Base-by-base conservation (phyloP, 1,139 yeast species). In the Pichia sp. region DNA sequence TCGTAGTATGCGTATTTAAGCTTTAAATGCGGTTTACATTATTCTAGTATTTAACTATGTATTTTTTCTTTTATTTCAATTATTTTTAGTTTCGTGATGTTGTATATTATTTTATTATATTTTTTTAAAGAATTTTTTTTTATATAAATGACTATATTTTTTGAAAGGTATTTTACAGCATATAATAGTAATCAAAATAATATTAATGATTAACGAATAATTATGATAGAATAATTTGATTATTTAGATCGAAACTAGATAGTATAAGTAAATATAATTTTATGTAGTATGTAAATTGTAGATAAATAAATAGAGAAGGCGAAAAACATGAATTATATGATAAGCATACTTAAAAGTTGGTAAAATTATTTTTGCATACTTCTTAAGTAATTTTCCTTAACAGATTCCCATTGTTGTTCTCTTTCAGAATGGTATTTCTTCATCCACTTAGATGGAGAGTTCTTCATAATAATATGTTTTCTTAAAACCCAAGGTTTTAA, bases 311-410 rank as follows among this genome's bases (percentile, higher is more conserved):
- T 35, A 35, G 33, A 35, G 20, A 31, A 29, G 29, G 28, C 28
- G 24, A 28, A 32, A 45, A 41, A 35, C 38, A 37, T 31, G 37
- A 38, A 45, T 39, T 33, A 39, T 31, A 32, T n/a, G 18, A 21
- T 14, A 22, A 6, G 13, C 15, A 15, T 15, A 24, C 13, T 23
- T 8, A 16, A 22, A 5, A 20, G n/a, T n/a, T n/a, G n/a, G n/a
- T n/a, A n/a, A 31, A 24, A 10, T 38, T 42, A 53, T 47, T 55
- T 56, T 49, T 52, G 54, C 65, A 61, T 61, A 32, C 57, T 57
- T 52, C 74, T 68, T 38, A 78, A 73, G 55, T 74, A 76, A 51
- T 71, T 76, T 57, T 75, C 76, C 61, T 74, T 74, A 70, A 74
- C 68, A 50, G 72, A 71, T 36, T 79, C 80, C 58, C 72, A 65